These are phyloP conservation scores for Globisporangium irregulare DNA, from an alignment of 352 stramenopile species.

Conservation along the genomic window DNA sequence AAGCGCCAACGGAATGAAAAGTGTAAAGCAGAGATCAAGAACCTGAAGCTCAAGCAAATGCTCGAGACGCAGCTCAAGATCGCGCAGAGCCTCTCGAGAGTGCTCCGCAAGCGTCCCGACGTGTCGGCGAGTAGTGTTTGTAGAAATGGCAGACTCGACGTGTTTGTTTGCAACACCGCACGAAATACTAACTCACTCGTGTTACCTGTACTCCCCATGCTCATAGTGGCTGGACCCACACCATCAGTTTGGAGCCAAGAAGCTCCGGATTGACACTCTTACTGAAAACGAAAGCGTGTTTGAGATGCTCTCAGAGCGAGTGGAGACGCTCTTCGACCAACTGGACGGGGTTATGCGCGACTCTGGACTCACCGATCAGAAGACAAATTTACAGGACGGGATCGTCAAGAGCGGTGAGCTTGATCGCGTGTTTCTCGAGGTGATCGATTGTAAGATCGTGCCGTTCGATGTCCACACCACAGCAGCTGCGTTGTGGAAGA, in stretches of 20 bases:
- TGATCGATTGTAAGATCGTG: constrained; percentile 2
- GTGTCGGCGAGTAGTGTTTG: background rate
- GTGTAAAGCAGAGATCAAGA: constrained; percentile 17
- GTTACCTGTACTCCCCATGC: background rate
- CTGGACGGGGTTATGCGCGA: background rate
- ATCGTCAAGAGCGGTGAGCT: background rate
- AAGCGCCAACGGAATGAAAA: constrained; percentile 17
- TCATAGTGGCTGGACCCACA: background rate
- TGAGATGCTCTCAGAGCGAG: background rate
- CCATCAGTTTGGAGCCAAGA: background rate
- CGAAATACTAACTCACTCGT: no score
- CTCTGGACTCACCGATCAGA: background rate
- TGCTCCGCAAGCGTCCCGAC: constrained; percentile 31
- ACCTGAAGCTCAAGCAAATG: constrained; percentile 23
- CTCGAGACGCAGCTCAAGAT: constrained; percentile 47
- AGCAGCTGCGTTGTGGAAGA: background rate
- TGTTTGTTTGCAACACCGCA: no score
- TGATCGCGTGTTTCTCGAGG: background rate
- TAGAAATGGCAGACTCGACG: no score
- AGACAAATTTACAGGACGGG: background rate
- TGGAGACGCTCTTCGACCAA: background rate
- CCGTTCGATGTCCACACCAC: background rate
- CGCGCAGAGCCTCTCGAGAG: constrained; percentile 39
- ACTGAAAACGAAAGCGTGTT: background rate
- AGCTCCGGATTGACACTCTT: background rate